phyloP scores from a whole-genome alignment of 176 grass and related monocot genomes.

The Cenchrus purpureus region DNA sequence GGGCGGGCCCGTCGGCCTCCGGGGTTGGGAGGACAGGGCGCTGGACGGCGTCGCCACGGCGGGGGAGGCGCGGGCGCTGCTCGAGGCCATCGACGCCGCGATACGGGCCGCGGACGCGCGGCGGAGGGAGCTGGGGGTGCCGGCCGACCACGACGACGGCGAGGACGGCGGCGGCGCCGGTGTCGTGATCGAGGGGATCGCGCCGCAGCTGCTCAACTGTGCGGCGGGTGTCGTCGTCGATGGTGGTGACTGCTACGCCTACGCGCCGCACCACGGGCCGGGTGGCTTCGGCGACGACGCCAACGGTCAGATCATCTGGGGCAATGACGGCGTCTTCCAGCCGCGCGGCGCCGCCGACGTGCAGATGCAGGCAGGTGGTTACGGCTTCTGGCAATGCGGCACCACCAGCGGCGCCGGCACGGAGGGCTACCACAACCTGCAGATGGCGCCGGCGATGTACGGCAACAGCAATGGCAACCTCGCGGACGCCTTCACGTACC shows the following conservation, averaged over 20 bases:
- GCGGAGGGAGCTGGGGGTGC: background rate
- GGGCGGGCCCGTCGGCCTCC: too few relatives aligned
- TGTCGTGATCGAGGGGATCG: background rate
- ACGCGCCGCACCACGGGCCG: background rate
- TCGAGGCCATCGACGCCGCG: too few relatives aligned
- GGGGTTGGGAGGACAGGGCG: too few relatives aligned
- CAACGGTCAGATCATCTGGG: background rate
- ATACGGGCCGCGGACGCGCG: too few relatives aligned
- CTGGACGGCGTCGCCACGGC: too few relatives aligned
- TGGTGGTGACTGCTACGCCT: background rate
- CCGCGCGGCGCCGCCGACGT: background rate
- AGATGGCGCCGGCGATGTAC: background rate
- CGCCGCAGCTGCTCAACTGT: background rate
- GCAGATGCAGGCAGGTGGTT: background rate
- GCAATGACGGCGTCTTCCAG: background rate
- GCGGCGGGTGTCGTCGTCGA: background rate
- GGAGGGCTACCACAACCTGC: slow-evolving; percentile 18
- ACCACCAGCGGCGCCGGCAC: background rate
- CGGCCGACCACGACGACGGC: background rate
- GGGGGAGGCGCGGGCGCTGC: too few relatives aligned
- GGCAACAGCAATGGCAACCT: background rate
- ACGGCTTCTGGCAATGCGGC: background rate
- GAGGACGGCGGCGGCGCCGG: background rate
- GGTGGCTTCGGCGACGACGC: background rate
- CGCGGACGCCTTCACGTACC: background rate